Evolutionary conservation across 345 rosid genomes (phyloP).

Genomic region (Salix brachista): DNA sequence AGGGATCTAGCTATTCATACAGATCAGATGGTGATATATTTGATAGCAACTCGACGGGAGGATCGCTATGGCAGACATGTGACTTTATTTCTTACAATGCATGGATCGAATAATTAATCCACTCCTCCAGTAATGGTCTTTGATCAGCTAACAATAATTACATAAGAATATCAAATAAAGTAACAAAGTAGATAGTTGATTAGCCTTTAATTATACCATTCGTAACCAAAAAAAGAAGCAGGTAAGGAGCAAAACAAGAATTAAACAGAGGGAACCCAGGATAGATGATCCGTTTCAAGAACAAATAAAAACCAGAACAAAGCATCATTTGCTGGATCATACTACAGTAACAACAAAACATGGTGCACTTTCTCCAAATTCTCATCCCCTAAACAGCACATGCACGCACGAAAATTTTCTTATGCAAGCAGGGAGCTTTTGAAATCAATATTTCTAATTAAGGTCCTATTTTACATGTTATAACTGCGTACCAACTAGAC

Average conservation of each 20-base stretch:
- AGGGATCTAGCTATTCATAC: no score
- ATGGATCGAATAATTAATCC: background rate
- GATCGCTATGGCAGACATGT: no score
- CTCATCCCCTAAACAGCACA: background rate
- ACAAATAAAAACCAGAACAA: background rate
- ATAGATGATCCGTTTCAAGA: background rate
- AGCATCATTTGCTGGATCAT: background rate
- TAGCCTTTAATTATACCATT: no score
- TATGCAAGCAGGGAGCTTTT: background rate
- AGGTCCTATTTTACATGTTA: background rate
- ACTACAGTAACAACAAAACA: background rate
- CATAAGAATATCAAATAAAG: no score
- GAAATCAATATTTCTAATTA: background rate
- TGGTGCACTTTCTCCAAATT: background rate
- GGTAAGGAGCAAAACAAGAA: background rate
- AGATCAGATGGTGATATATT: no score
- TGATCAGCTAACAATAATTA: background rate
- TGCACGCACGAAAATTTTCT: no score
- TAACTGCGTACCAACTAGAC: background rate
- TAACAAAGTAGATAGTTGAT: background rate
- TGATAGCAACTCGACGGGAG: no score
- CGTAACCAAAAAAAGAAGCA: background rate
- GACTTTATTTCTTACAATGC: no score
- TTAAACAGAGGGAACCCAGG: constrained; percentile 6
- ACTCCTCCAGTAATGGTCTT: background rate